These are phyloP conservation scores for Capronia coronata DNA, from an alignment of 2,329 filamentous ascomycete species.

Conservation along the genomic window DNA sequence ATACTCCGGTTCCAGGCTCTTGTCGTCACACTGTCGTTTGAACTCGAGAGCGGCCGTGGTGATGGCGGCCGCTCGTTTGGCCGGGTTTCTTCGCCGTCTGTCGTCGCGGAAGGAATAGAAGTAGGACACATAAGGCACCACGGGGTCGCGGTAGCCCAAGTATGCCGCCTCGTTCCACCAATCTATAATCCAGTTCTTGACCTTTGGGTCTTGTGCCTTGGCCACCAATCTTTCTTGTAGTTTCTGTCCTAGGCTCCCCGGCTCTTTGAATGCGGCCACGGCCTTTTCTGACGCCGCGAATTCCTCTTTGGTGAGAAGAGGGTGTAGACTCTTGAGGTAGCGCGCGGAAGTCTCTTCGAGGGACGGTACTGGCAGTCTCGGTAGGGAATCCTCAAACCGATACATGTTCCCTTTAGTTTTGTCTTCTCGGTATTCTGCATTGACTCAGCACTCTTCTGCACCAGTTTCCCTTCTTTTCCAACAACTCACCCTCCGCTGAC, in stretches of 20 bases:
- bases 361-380: conserved; percentile 55
- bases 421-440: conserved; percentile 58
- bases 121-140: conserved; percentile 97
- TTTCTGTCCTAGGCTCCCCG: conserved; percentile 73
- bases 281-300: conserved; percentile 64
- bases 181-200: conserved; percentile 91
- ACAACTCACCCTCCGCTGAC: conserved; percentile 40
- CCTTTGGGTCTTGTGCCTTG: conserved; percentile 68
- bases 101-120: conserved; percentile 99
- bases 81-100: conserved; percentile 74
- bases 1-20: conserved; percentile 88
- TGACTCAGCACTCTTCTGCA: conserved; percentile 8
- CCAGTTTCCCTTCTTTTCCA: background rate
- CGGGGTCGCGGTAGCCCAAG: conserved; percentile 85
- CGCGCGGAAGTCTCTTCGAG: conserved; percentile 58
- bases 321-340: conserved; percentile 62
- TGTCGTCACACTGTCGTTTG: conserved; percentile 81
- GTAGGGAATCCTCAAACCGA: conserved; percentile 60
- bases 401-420: conserved; percentile 58
- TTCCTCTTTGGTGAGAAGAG: conserved; percentile 53
- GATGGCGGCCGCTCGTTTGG: conserved; percentile 87
- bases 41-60: conserved; percentile 82
- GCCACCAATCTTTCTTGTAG: conserved; percentile 84
- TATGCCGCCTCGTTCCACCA: conserved; percentile 99
- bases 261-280: conserved; percentile 79